phyloP scores from a whole-genome alignment of 75 land plant species.

The Isoetes taiwanensis region DNA sequence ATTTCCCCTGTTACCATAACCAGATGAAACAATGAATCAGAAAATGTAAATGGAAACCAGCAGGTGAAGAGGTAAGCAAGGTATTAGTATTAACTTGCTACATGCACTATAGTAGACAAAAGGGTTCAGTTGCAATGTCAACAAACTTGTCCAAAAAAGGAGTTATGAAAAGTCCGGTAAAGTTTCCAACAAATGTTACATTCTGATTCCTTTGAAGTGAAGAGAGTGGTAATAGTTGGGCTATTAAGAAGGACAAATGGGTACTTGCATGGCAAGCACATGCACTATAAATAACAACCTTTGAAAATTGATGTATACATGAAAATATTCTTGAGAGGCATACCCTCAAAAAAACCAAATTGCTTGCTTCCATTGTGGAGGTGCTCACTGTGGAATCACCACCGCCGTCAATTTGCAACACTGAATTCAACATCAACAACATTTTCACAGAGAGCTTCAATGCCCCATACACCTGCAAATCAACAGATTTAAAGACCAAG shows the following conservation, averaged over 20 bases:
- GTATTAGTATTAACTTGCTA: no score
- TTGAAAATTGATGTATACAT: background rate
- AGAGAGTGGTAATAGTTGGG: no score
- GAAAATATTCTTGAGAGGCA: background rate
- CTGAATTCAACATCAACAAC: constrained; percentile 89
- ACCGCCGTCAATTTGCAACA: constrained; percentile 74
- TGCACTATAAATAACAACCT: background rate
- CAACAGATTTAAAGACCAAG: background rate
- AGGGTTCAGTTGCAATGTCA: no score
- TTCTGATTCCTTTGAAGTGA: no score
- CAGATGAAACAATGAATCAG: no score
- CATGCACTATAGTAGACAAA: no score
- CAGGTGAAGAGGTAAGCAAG: no score
- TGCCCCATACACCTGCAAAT: constrained; percentile 81
- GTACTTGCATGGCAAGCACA: background rate
- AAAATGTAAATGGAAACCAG: no score
- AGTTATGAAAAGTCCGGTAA: no score
- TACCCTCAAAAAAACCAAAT: constrained; percentile 68
- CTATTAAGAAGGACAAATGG: background rate
- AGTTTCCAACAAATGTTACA: no score
- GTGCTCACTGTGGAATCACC: constrained; percentile 61
- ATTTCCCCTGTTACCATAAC: constrained; percentile 60
- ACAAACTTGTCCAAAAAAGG: background rate
- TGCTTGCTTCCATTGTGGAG: constrained; percentile 77
- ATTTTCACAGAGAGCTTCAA: constrained; percentile 78